Evolutionary conservation across 352 stramenopile species (phyloP), one percentile per base, ranked within the genome.

Genomic region (Globisporangium recalcitrans): DNA sequence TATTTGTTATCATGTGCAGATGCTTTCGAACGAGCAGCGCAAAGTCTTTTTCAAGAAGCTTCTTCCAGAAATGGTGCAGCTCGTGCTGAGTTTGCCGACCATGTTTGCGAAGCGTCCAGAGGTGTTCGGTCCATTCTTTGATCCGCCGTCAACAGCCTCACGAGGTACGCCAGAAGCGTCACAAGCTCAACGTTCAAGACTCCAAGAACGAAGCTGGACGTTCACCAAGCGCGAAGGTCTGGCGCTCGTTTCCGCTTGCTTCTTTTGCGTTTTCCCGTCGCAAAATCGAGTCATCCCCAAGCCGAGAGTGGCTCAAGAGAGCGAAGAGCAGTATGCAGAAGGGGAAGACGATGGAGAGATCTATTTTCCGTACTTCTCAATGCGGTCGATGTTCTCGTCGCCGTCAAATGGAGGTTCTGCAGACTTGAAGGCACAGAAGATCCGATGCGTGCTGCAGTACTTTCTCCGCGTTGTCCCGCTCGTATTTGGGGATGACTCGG

Each of bases 391-490:
- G 69, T 74, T 83, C 52, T 67, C 54, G 0, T 67, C 71, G 4
- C 40, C 59, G 0, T 62, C 61, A 11, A 69, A 71, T 38, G 57
- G 65, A 42, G 54, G 62, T 14, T 34, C 72, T 54, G 53, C 69
- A 21, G 62, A 67, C 14, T 62, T 87, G n/a, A 91, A 89, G 38
- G 70, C 52, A 9, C 67, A 91, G 44, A 91, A 91, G 58, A 72
- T 91, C 51, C 78, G 82, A n/a, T 85, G 77, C 22, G 64, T 91
- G 8, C 63, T 91, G 49, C 69, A 89, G 62, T 91, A 91, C 40
- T 88, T 91, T 58, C 58, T 88, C n/a, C 70, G 70, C 2, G 64
- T 84, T 4, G 70, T 83, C 5, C 77, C 78, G 19, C 76, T 71
- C 22, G 40, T 62, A 1, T 55, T 73, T 9, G 56, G 59, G 13